A percentile compares a stretch with the other conserved stretches of the same genome.
These are phyloP conservation scores for Sporobolomyces roseus DNA, from an alignment of 768 basidiomycete species.

Conservation along the genomic window DNA sequence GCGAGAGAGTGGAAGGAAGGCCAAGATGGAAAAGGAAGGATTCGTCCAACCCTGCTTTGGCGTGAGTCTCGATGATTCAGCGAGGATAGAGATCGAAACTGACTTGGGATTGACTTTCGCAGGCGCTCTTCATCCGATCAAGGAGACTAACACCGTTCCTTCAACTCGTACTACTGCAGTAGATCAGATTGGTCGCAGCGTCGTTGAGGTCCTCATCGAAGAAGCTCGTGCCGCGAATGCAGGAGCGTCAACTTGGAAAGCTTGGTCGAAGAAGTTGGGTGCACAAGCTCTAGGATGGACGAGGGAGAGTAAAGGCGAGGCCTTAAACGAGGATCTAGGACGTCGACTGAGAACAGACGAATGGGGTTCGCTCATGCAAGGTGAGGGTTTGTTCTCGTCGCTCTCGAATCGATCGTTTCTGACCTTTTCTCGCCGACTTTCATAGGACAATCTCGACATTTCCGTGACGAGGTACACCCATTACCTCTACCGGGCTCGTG, in stretches of 20 bases:
- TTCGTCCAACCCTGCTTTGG: constrained; percentile 22
- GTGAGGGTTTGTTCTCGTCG: not conserved
- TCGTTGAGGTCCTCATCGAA: constrained; percentile 18
- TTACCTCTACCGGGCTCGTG: constrained; percentile 14
- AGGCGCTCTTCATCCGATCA: constrained; percentile 30
- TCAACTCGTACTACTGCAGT: constrained; percentile 20
- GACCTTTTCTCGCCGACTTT: not conserved
- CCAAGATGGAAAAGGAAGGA: not conserved
- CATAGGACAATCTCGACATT: constrained; percentile 18
- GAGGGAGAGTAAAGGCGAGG: not conserved
- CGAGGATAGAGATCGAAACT: not conserved
- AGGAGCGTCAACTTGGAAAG: constrained; percentile 13
- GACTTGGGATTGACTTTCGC: too few relatives aligned
- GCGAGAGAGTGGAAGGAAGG: constrained; percentile 17
- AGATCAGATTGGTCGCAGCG: constrained; percentile 30
- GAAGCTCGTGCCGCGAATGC: constrained; percentile 17
- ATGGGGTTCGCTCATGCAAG: constrained; percentile 30
- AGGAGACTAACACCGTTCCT: constrained; percentile 15
- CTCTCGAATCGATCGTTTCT: not conserved
- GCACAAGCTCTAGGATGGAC: constrained; percentile 10
- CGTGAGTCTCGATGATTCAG: constrained; percentile 13
- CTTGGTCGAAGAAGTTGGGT: constrained; percentile 2
- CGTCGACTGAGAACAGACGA: constrained; percentile 19
- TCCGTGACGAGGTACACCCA: constrained; percentile 29
- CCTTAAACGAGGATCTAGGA: not conserved